These are phyloP conservation scores for Leishmania mexicana DNA, from an alignment of 208 protist genomes.

Conservation along the genomic window DNA sequence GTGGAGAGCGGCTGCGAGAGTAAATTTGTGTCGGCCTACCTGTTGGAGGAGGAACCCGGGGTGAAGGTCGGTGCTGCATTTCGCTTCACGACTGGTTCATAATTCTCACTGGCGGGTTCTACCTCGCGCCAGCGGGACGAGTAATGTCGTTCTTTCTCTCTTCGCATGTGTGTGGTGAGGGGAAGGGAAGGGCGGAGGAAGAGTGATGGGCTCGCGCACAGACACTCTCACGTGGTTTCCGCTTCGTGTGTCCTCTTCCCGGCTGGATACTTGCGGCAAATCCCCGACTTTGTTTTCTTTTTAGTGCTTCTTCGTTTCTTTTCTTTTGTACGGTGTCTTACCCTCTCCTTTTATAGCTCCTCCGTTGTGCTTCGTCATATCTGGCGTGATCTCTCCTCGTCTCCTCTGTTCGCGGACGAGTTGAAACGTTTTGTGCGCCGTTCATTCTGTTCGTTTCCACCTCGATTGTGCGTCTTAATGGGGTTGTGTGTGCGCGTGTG, in stretches of 20 bases:
- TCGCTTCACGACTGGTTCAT: background rate
- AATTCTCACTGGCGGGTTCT: background rate
- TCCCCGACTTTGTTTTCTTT: background rate
- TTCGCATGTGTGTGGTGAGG: background rate
- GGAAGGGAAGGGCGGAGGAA: background rate
- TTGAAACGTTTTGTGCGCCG: background rate
- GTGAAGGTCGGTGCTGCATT: background rate
- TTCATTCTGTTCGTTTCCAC: background rate
- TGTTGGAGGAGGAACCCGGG: background rate
- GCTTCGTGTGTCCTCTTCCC: background rate
- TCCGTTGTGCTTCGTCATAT: background rate
- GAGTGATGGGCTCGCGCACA: background rate
- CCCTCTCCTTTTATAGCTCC: background rate
- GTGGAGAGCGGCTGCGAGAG: background rate
- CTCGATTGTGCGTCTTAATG: background rate
- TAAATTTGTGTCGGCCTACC: background rate
- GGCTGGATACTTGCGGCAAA: background rate
- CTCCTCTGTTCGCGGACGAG: background rate
- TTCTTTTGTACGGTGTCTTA: background rate
- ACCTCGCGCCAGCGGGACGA: background rate
- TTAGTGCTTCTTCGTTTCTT: background rate
- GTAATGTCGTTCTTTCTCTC: background rate
- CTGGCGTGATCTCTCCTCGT: background rate
- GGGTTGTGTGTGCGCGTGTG: background rate
- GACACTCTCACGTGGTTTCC: background rate